These are phyloP conservation scores for Allomyces macrogynus DNA, from an alignment of 192 early-diverging fungal genomes.

Conservation along the genomic window DNA sequence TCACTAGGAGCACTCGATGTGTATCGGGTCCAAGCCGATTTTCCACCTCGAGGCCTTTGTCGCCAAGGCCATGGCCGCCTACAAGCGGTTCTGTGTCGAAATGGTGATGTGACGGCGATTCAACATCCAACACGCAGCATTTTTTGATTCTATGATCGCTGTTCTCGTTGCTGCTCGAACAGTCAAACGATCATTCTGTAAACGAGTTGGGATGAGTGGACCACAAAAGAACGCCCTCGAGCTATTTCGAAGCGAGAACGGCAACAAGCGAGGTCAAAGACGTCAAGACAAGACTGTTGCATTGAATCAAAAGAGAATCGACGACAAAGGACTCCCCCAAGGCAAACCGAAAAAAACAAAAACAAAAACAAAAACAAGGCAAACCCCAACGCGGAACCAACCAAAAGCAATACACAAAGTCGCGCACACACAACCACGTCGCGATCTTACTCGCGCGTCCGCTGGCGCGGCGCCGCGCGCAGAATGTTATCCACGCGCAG, in stretches of 20 bases:
- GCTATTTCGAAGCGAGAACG: no score
- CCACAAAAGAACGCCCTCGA: no score
- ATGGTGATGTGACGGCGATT: no score
- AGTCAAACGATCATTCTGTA: no score
- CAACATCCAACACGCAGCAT: no score
- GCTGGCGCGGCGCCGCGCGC: constrained; percentile 57
- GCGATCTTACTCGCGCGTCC: constrained; percentile 2
- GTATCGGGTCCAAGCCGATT: constrained; percentile 69
- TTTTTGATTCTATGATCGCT: no score
- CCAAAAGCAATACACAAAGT: neutral
- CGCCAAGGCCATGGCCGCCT: constrained; percentile 75
- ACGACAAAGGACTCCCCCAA: neutral
- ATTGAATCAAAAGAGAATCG: no score
- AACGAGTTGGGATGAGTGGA: no score
- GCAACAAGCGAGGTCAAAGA: no score
- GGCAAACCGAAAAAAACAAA: neutral
- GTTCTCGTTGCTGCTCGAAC: no score
- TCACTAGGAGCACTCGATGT: constrained; percentile 57
- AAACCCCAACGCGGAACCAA: neutral
- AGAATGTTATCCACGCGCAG: constrained; percentile 96
- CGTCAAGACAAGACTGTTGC: no score
- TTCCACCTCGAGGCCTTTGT: constrained; percentile 91
- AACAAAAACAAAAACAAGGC: neutral
- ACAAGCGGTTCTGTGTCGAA: constrained; percentile 40
- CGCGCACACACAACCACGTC: no score